Conservation (phyloP, 495 filamentous ascomycete species). For the Darksidea phi region DNA sequence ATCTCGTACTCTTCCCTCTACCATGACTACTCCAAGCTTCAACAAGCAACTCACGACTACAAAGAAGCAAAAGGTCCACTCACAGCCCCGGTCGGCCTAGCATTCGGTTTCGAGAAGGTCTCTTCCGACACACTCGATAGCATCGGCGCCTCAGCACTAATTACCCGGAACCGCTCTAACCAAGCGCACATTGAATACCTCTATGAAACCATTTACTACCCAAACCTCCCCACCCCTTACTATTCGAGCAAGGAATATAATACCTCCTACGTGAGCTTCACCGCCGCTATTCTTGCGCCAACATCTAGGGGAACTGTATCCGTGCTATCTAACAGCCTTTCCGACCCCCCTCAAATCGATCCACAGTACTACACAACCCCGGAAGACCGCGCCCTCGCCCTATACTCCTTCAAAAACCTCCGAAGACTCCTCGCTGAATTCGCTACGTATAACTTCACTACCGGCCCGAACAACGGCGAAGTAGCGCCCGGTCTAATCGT, state of each 20-base stretch:
- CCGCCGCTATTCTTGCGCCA: not conserved
- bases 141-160: conserved; percentile 11
- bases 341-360: not conserved
- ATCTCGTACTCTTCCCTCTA: too few species aligned
- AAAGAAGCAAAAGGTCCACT: not conserved
- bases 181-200: conserved; percentile 19
- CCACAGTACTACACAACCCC: not conserved
- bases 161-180: not conserved
- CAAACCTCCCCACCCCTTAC: not conserved
- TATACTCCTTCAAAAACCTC: not conserved
- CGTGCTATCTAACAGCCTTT: not conserved
- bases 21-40: too few species aligned
- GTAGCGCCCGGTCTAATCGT: conserved; percentile 2
- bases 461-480: conserved; percentile 3
- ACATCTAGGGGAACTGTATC: conserved; percentile 1
- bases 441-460: not conserved
- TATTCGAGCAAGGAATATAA: not conserved
- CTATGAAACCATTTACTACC: conserved; percentile 13
- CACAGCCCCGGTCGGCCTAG: conserved; percentile 7
- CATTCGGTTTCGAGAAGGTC: conserved; percentile 12
- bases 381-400: not conserved
- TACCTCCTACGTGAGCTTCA: conserved; percentile 11
- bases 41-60: not conserved
- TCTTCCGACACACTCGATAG: not conserved
- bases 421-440: not conserved